Evolutionary conservation across 129 eudicot genomes (phyloP).

Genomic region (Centella asiatica): DNA sequence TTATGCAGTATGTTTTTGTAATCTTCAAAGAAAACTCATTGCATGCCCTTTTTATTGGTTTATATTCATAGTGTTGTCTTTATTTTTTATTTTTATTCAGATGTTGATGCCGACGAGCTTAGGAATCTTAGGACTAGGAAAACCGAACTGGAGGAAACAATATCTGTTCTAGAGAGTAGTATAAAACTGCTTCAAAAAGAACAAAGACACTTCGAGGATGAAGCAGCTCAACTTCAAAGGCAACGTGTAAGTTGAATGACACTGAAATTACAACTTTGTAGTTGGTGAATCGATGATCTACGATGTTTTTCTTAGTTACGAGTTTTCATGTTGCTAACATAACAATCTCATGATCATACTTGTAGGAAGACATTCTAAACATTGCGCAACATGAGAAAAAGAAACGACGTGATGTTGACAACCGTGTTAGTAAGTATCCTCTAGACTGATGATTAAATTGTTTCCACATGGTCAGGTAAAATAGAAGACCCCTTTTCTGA

Average conservation of each 20-base stretch:
- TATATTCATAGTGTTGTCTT: constrained; percentile 1
- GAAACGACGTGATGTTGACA: constrained; percentile 50
- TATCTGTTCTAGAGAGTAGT: constrained; percentile 34
- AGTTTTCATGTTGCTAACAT: not conserved
- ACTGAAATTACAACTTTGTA: not conserved
- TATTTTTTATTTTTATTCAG: constrained; percentile 32
- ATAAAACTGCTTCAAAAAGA: constrained; percentile 44
- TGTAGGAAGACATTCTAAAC: constrained; percentile 64
- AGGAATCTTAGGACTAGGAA: constrained; percentile 40
- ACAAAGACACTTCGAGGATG: constrained; percentile 52
- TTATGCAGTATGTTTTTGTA: constrained; percentile 43
- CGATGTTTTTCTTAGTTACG: not conserved
- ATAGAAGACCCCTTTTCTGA: not conserved
- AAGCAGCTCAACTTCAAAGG: constrained; percentile 58
- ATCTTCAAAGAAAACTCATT: not conserved
- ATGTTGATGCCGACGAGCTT: constrained; percentile 61
- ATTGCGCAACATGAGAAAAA: constrained; percentile 38
- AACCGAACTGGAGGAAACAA: constrained; percentile 38
- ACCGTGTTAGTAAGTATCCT: constrained; percentile 56
- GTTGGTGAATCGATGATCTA: not conserved
- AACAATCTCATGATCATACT: not conserved
- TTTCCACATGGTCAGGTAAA: not conserved
- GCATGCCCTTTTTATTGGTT: not conserved
- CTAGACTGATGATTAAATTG: not conserved
- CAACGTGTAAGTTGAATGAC: constrained; percentile 51